phyloP scores from a whole-genome alignment of 768 basidiomycete genomes.

The Rhizopogon vesiculosus region DNA sequence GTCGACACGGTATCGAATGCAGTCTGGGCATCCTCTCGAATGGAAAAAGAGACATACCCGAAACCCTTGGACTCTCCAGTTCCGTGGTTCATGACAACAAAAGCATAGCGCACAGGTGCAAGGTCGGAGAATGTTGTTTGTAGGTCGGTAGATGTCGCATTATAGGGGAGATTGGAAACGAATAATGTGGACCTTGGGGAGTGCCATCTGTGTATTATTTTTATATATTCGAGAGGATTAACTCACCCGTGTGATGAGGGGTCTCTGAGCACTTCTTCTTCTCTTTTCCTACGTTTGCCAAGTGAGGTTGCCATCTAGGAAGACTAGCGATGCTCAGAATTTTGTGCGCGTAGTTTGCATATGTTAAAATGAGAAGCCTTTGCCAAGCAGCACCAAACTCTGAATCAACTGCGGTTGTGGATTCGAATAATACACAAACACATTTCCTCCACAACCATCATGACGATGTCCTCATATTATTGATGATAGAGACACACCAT shows the following conservation, averaged over 20 bases:
- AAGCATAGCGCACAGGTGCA: constrained; percentile 90
- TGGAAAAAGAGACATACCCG: constrained; percentile 91
- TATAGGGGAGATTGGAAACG: constrained; percentile 89
- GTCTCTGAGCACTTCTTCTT: constrained; percentile 7
- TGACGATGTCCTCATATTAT: too few relatives aligned
- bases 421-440: too few relatives aligned
- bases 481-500: too few relatives aligned
- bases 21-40: constrained; percentile 81
- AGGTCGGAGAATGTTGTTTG: constrained; percentile 93
- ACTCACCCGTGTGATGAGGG: constrained; percentile 18
- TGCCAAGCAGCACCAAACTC: too few relatives aligned
- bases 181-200: constrained; percentile 74
- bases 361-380: not conserved
- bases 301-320: constrained; percentile 10
- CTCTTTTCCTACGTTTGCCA: constrained; percentile 24
- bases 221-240: not conserved
- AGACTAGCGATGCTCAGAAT: not conserved
- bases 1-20: constrained; percentile 62
- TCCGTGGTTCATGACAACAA: constrained; percentile 81
- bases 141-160: constrained; percentile 85
- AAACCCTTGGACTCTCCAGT: constrained; percentile 86
- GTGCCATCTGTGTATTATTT: not conserved
- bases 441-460: too few relatives aligned
- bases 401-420: too few relatives aligned
- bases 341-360: not conserved